These are phyloP conservation scores for Austroboletus eburneus DNA, from an alignment of 768 basidiomycete genomes.

Conservation along the genomic window DNA sequence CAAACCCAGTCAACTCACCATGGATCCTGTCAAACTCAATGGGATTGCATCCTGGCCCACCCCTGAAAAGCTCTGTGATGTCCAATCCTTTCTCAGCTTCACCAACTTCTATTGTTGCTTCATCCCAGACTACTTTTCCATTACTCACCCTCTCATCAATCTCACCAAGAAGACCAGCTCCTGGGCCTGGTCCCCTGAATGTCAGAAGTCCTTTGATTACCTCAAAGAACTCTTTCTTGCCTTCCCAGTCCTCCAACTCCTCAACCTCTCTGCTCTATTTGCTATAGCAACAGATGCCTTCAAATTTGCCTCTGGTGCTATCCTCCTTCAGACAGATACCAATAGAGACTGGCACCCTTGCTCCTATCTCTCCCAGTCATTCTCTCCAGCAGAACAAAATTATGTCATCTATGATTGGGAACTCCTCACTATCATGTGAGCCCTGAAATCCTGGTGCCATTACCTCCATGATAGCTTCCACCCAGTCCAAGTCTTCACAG, in stretches of 20 bases:
- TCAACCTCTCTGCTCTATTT: background rate
- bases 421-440: background rate
- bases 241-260: too few species aligned
- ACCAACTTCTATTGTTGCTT: background rate
- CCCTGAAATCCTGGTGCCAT: background rate
- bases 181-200: too few species aligned
- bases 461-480: background rate
- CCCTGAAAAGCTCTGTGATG: background rate
- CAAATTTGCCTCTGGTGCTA: background rate
- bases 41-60: background rate
- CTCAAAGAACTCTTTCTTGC: too few species aligned
- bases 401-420: background rate
- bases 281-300: background rate
- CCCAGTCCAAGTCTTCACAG: background rate
- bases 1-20: background rate
- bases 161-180: background rate
- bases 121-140: background rate
- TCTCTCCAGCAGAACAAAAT: background rate
- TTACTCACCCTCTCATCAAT: background rate
- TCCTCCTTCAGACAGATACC: background rate
- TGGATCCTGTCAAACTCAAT: background rate
- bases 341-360: background rate
- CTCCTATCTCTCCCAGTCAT: background rate
- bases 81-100: background rate
- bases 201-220: too few species aligned